Base-by-base conservation (phyloP, 495 filamentous ascomycete genomes). In the Tuber aestivum region DNA sequence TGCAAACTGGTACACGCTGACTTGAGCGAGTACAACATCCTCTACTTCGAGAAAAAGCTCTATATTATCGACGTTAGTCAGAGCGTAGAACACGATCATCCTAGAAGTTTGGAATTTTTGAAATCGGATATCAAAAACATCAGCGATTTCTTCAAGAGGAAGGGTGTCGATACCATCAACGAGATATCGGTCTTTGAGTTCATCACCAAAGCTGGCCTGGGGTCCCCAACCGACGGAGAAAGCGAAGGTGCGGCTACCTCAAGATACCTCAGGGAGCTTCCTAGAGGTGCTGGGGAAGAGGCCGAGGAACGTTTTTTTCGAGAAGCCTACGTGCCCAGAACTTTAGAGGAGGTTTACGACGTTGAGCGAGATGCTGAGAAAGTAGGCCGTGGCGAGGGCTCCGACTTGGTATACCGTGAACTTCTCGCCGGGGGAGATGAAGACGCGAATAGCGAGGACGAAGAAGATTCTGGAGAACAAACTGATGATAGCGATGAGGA, bases 111-210 rank as follows among this genome's bases (percentile, higher is more conserved):
- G 32, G 94, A 97, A 83, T 98, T 99, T 83, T 85, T 98, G 75
- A 89, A 94, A 32, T 97, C 97, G 93, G 95, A 99, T 83, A 92
- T 98, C 84, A 97, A 97, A 87, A 99, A 99, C 81, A 89, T 95
- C 3, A 90, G 88, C 68, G 93, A 96, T 82, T 99, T 95, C 85
- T 99, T 99, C 88, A 85, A 89, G 71, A 88, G 92, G 5, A 91
- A 96, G 81, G 92, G 91, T 70, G 93, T 97, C 3, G 89, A 94
- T 76, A 91, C 88, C 0, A 86, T 98, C 16, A 82, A 89, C 5
- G 94, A 97, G 80, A 89, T 89, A 37, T 84, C 87, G 0, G 84
- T 93, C 12, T 98, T 95, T 85, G 87, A 91, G 70, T 97, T 97
- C 84, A 90, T 97, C 77, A 91, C 89, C 2, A 76, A 80, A 9